Evolutionary conservation across 768 basidiomycete species (phyloP).

Genomic region (Agrocybe chaxingu): DNA sequence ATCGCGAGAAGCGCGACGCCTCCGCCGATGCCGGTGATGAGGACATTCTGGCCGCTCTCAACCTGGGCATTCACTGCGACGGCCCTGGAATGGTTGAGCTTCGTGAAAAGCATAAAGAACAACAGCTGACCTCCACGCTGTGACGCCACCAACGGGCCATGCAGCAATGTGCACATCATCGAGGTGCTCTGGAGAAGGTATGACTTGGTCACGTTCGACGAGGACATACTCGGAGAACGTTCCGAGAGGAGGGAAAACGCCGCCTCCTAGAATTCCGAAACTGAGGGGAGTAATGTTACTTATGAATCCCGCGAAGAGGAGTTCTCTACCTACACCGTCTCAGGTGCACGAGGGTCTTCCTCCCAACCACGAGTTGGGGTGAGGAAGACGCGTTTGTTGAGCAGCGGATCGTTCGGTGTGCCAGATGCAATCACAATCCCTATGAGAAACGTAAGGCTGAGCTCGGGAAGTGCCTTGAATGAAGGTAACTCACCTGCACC

Average conservation of each 20-base stretch:
- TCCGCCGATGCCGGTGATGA: conserved; percentile 82
- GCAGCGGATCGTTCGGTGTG: conserved; percentile 49
- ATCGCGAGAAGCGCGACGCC: conserved; percentile 78
- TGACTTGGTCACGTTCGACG: conserved; percentile 66
- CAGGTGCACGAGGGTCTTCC: conserved; percentile 58
- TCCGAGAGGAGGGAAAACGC: conserved; percentile 49
- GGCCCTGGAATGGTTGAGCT: conserved; percentile 40
- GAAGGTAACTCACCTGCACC: conserved; percentile 55
- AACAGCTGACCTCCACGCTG: conserved; percentile 73
- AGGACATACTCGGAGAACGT: conserved; percentile 77
- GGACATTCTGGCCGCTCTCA: conserved; percentile 60
- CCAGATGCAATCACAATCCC: conserved; percentile 62
- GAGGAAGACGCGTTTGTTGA: conserved; percentile 71
- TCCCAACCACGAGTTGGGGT: conserved; percentile 78
- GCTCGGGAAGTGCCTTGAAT: background rate
- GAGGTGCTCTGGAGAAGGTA: conserved; percentile 64
- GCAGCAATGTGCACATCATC: conserved; percentile 68
- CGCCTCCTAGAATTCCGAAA: conserved; percentile 70
- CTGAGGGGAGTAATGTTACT: conserved; percentile 23
- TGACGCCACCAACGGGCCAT: conserved; percentile 75
- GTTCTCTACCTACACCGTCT: conserved; percentile 44
- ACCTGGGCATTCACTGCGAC: conserved; percentile 64
- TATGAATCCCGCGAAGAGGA: background rate
- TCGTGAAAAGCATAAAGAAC: background rate
- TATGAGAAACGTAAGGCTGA: conserved; percentile 19